phyloP scores from a whole-genome alignment of 2,329 filamentous ascomycete species.

The Fusarium brachygibbosum region DNA sequence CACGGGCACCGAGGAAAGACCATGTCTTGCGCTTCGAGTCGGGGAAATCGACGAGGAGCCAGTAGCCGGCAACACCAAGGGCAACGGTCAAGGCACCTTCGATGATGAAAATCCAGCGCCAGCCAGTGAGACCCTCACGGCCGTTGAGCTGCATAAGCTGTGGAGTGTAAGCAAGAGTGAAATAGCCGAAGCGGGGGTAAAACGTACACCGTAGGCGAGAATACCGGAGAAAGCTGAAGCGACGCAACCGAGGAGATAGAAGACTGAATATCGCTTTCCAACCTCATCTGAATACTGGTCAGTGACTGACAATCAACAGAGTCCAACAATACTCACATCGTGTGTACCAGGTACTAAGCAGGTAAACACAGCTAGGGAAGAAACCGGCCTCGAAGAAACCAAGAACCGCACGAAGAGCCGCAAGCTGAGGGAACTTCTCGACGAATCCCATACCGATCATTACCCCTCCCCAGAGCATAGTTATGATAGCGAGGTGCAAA shows the following conservation, averaged over 20 bases:
- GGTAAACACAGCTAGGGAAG: constrained; percentile 78
- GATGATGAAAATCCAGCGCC: constrained; percentile 77
- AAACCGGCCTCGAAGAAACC: constrained; percentile 78
- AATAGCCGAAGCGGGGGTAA: constrained; percentile 6
- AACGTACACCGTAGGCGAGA: constrained; percentile 74
- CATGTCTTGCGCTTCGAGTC: constrained; percentile 66
- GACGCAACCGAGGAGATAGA: constrained; percentile 77
- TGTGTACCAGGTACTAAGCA: constrained; percentile 81
- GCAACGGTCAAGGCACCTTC: constrained; percentile 67
- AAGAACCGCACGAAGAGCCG: constrained; percentile 69
- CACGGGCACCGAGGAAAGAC: constrained; percentile 66
- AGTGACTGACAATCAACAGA: neutral
- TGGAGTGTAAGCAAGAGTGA: constrained; percentile 9
- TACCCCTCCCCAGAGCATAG: constrained; percentile 69
- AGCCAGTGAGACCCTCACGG: constrained; percentile 66
- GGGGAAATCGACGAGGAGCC: constrained; percentile 74
- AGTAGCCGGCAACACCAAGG: constrained; percentile 65
- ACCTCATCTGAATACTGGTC: constrained; percentile 67
- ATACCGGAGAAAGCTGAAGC: constrained; percentile 77
- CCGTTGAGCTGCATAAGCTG: constrained; percentile 74
- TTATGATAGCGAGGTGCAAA: constrained; percentile 67
- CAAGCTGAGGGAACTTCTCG: constrained; percentile 63
- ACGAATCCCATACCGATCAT: constrained; percentile 78
- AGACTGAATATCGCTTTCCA: constrained; percentile 76
- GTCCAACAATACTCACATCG: constrained; percentile 62